A percentile compares a stretch with the other conserved stretches of the same genome.
These are phyloP conservation scores for Epithele typhae DNA, from an alignment of 768 basidiomycete genomes.

Conservation along the genomic window DNA sequence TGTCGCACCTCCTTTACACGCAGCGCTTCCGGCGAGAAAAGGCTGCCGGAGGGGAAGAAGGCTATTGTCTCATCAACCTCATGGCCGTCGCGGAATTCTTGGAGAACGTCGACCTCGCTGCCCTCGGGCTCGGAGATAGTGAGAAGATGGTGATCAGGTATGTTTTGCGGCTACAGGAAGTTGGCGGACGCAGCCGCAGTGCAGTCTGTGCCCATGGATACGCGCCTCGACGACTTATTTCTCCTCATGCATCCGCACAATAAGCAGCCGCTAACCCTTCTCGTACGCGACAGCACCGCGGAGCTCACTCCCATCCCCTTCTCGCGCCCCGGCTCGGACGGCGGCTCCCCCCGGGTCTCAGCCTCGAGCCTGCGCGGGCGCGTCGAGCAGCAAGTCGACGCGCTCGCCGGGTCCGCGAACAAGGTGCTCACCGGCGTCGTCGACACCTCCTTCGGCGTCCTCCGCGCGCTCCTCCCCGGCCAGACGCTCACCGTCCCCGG, in stretches of 20 bases:
- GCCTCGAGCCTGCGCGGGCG: conserved; percentile 62
- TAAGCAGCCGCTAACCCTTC: conserved; percentile 2
- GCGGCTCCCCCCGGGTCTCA: conserved; percentile 38
- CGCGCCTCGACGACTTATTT: too few species aligned
- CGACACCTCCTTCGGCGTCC: conserved; percentile 84
- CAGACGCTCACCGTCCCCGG: conserved; percentile 17
- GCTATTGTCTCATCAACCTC: conserved; percentile 90
- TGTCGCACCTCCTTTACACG: conserved; percentile 65
- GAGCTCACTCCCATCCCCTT: conserved; percentile 81
- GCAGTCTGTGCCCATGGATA: too few species aligned
- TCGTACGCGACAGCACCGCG: conserved; percentile 47
- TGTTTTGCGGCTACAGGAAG: conserved; percentile 7
- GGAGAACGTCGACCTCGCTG: conserved; percentile 87
- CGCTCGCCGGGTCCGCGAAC: conserved; percentile 77
- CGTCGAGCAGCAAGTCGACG: conserved; percentile 77
- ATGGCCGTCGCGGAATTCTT: conserved; percentile 95
- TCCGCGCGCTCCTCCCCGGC: conserved; percentile 69
- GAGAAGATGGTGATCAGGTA: conserved; percentile 57
- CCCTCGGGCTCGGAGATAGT: conserved; percentile 57
- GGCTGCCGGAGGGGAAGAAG: conserved; percentile 71
- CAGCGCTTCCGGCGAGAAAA: conserved; percentile 55
- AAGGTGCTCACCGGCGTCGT: conserved; percentile 80
- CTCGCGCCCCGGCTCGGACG: conserved; percentile 45
- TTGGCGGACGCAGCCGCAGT: too few species aligned
- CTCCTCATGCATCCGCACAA: too few species aligned